Conservation (phyloP, 148 eudicot species). For the Fagopyrum homotropicum region DNA sequence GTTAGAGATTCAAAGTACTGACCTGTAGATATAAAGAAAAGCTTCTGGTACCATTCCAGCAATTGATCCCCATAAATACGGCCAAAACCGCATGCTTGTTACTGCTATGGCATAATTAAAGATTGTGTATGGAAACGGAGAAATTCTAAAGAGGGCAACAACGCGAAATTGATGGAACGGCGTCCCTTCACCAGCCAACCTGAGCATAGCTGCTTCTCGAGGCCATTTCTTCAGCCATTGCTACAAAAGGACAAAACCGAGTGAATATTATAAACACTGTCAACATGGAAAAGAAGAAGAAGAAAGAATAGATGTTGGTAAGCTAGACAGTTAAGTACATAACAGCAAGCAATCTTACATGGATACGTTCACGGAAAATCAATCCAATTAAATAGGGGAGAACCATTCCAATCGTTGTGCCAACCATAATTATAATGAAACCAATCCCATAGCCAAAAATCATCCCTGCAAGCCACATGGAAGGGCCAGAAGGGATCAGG, state of each 20-base stretch:
- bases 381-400: conserved; percentile 73
- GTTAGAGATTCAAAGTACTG: conserved; percentile 15
- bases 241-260: conserved; percentile 15
- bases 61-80: conserved; percentile 81
- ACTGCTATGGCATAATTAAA: conserved; percentile 89
- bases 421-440: conserved; percentile 82
- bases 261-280: background rate
- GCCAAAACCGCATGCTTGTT: conserved; percentile 84
- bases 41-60: conserved; percentile 97
- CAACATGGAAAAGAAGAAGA: background rate
- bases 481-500: conserved; percentile 83
- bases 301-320: background rate
- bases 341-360: conserved; percentile 42
- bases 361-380: conserved; percentile 65
- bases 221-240: conserved; percentile 92
- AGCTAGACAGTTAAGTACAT: background rate
- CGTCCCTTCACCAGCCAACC: conserved; percentile 75
- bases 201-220: conserved; percentile 71
- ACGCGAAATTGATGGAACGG: conserved; percentile 86
- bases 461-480: conserved; percentile 99
- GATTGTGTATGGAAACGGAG: conserved; percentile 92
- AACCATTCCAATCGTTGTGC: conserved; percentile 82
- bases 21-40: conserved; percentile 88
- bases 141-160: conserved; percentile 75
- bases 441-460: conserved; percentile 93